phyloP scores from a whole-genome alignment of 2,329 filamentous ascomycete genomes.

The Nemania serpens region DNA sequence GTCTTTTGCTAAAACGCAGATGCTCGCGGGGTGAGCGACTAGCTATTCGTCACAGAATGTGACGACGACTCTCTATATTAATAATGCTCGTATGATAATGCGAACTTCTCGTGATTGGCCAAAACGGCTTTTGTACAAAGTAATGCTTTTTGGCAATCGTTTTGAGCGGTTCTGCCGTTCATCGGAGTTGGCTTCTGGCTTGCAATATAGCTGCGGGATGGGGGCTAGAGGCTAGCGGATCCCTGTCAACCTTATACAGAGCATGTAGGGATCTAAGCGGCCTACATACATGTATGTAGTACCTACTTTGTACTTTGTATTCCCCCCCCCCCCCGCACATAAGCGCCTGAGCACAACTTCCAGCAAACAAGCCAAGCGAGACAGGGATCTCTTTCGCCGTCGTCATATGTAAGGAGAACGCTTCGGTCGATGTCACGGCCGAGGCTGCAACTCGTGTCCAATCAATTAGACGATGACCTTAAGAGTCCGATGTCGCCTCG shows the following conservation, averaged over 20 bases:
- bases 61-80: not conserved
- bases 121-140: slow-evolving; percentile 30
- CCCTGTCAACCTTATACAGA: slow-evolving; percentile 16
- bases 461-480: slow-evolving; percentile 29
- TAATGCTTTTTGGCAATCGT: slow-evolving; percentile 33
- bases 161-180: slow-evolving; percentile 32
- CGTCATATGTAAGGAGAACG: slow-evolving; percentile 14
- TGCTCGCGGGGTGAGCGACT: not conserved
- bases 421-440: slow-evolving; percentile 19
- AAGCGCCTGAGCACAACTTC: slow-evolving; percentile 30
- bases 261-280: slow-evolving; percentile 7
- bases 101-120: slow-evolving; percentile 25
- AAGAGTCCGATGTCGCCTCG: slow-evolving; percentile 37
- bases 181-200: slow-evolving; percentile 35
- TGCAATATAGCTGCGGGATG: slow-evolving; percentile 9
- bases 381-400: slow-evolving; percentile 27
- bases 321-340: slow-evolving; percentile 39
- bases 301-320: too few relatives aligned
- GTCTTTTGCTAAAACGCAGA: not conserved
- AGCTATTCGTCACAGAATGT: not conserved
- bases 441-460: slow-evolving; percentile 31
- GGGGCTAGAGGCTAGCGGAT: slow-evolving; percentile 15
- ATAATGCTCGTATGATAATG: slow-evolving; percentile 24
- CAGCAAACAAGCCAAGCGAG: slow-evolving; percentile 16
- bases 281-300: too few relatives aligned